A percentile compares a stretch with the other conserved stretches of the same genome.
These are phyloP conservation scores for Claviceps spartinae DNA, from an alignment of 2,329 filamentous ascomycete genomes.

Conservation along the genomic window DNA sequence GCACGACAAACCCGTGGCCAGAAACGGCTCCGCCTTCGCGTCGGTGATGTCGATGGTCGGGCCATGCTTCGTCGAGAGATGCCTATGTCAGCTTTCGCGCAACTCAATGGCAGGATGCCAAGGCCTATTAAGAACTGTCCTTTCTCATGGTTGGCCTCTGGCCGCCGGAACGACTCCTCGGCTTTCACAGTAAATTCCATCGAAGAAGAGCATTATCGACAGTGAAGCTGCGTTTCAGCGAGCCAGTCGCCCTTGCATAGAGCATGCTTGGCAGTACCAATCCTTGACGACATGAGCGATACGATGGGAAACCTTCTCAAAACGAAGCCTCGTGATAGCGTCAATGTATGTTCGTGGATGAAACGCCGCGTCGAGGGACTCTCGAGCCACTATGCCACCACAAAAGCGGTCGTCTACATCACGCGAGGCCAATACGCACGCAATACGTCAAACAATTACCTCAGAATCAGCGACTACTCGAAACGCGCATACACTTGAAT, in stretches of 20 bases:
- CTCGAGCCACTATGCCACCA: slow-evolving; percentile 46
- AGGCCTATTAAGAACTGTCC: slow-evolving; percentile 47
- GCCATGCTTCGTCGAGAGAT: slow-evolving; percentile 9
- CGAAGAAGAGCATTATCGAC: slow-evolving; percentile 55
- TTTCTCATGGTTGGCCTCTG: slow-evolving; percentile 61
- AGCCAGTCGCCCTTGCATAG: slow-evolving; percentile 44
- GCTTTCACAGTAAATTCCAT: slow-evolving; percentile 63
- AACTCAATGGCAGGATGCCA: slow-evolving; percentile 16
- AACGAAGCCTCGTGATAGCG: slow-evolving; percentile 43
- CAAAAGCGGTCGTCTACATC: slow-evolving; percentile 58
- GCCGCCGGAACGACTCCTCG: slow-evolving; percentile 61
- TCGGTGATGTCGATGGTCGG: background rate
- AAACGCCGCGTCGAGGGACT: slow-evolving; percentile 48
- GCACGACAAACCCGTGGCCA: background rate
- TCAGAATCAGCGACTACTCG: too few species aligned
- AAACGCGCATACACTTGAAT: slow-evolving; percentile 13
- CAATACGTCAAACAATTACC: slow-evolving; percentile 35
- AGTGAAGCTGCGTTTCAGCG: slow-evolving; percentile 56
- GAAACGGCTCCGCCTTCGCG: background rate
- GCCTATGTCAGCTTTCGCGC: slow-evolving; percentile 13
- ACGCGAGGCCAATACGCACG: slow-evolving; percentile 46
- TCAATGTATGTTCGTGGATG: slow-evolving; percentile 63
- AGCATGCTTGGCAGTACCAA: slow-evolving; percentile 47
- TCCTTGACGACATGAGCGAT: slow-evolving; percentile 48
- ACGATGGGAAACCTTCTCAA: slow-evolving; percentile 47